Evolutionary conservation across 371 early-diverging fungal genomes (phyloP), one percentile per base, ranked within the genome.

Genomic region (Haplosporangium sp.): DNA sequence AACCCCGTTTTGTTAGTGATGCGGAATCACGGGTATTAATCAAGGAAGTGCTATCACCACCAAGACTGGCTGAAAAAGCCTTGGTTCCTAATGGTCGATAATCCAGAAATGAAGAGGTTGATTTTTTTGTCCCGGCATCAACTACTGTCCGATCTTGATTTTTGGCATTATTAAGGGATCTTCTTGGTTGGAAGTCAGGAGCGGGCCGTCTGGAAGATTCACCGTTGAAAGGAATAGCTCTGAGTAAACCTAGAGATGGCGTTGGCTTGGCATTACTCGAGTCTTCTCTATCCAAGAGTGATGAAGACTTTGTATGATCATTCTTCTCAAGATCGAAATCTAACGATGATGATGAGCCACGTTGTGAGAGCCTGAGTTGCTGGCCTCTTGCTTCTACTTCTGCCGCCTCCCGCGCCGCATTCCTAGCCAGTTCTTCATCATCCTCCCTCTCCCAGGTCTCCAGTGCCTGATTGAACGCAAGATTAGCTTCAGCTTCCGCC

Each of bases 371-470:
- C 17, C 27, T 55, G 58, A 10, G 47, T 4, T 35, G 34, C 38
- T 56, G 58, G 48, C 60, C 56, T 44, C 40, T 42, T 6, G 61
- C 67, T 44, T 66, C 81, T 3, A 45, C 45, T 9, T 67, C 71
- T 1, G 59, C 72, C 13, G 69, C 75, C 64, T 81, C 82, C 19
- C 58, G 48, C 0, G 75, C 75, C 9, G 82, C 82, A 66, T 74
- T 75, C 65, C 58, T 58, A 1, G 76, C 82, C 48, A 75, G 35
- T 3, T 60, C 59, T 19, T 81, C 82, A 11, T 81, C 76, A 56
- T 81, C 82, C 40, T 72, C 82, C 10, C 60, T 69, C 45, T 81
- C 76, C 82, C 82, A 81, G 9, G 53, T 53, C 19, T 75, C 76
- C 11, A 75, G 44, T 27, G 71, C 53, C 11, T 60, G 53, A 17